Conservation (phyloP, 2,329 filamentous ascomycete species). For the Claviceps maximensis region DNA sequence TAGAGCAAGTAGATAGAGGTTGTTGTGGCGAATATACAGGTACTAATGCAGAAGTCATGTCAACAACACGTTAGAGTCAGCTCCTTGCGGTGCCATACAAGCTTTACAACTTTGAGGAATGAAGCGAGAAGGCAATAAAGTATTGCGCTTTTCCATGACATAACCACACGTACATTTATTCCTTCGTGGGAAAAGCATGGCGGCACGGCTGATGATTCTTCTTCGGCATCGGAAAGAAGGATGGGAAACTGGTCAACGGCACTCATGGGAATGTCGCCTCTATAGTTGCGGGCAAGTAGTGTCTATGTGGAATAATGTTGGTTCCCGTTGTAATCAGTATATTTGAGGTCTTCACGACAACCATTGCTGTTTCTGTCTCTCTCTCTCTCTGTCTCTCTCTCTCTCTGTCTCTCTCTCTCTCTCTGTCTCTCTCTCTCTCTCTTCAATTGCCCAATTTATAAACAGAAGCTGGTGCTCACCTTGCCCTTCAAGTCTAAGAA, state of each 20-base stretch:
- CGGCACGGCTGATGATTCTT: constrained; percentile 93
- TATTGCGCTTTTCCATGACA: neutral
- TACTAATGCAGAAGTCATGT: constrained; percentile 44
- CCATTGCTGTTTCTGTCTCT: too few relatives aligned
- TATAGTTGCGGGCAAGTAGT: constrained; percentile 94
- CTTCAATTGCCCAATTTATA: too few relatives aligned
- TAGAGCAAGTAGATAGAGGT: constrained; percentile 92
- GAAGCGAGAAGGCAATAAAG: neutral
- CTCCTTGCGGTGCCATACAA: neutral
- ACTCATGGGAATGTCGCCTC: constrained; percentile 97
- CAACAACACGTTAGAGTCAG: constrained; percentile 2
- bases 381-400: neutral
- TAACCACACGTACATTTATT: constrained; percentile 63
- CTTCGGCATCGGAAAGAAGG: constrained; percentile 93
- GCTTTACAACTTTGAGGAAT: neutral
- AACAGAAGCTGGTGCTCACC: constrained; percentile 32
- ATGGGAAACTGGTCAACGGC: constrained; percentile 96
- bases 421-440: neutral
- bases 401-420: too few relatives aligned
- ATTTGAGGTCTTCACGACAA: neutral
- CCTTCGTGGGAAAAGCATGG: constrained; percentile 98
- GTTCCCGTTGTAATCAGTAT: neutral
- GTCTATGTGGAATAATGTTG: constrained; percentile 44
- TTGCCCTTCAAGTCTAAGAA: constrained; percentile 99
- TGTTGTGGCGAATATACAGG: constrained; percentile 98